Percentiles rank a stretch among this genome's conserved stretches.
These are phyloP conservation scores for Xanthoconium separans DNA, from an alignment of 1,284 basidiomycete genomes.

Conservation along the genomic window DNA sequence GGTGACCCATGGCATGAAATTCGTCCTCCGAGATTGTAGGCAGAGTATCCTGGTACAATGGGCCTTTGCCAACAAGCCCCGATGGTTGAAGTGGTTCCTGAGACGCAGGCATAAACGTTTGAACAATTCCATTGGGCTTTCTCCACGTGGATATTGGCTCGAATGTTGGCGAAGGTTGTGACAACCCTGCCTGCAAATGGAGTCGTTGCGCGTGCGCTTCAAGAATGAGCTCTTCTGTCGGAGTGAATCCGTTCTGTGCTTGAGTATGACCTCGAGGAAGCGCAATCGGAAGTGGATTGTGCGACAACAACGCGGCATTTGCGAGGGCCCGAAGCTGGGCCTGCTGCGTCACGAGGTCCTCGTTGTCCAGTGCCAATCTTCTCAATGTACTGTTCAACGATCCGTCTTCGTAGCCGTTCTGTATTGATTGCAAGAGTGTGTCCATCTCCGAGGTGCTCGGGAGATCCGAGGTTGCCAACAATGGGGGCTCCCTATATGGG, in stretches of 20 bases:
- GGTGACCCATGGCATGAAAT: slow-evolving; percentile 33
- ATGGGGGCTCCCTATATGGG: slow-evolving; percentile 15
- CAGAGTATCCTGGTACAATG: slow-evolving; percentile 20
- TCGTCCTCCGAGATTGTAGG: slow-evolving; percentile 39
- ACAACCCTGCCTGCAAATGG: slow-evolving; percentile 14
- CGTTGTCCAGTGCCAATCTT: slow-evolving; percentile 15
- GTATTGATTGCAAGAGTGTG: slow-evolving; percentile 27
- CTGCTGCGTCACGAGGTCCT: slow-evolving; percentile 22
- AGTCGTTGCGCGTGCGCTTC: slow-evolving; percentile 48
- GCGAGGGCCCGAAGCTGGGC: slow-evolving; percentile 26
- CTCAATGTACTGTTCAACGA: slow-evolving; percentile 12
- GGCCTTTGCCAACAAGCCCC: slow-evolving; percentile 3
- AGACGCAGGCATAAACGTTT: neutral
- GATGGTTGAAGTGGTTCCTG: neutral
- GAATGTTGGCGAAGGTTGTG: slow-evolving; percentile 7
- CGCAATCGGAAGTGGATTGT: slow-evolving; percentile 7
- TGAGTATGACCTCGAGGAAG: slow-evolving; percentile 33
- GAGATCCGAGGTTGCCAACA: slow-evolving; percentile 13
- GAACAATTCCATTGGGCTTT: slow-evolving; percentile 6
- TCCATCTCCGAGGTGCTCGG: slow-evolving; percentile 18
- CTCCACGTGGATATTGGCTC: slow-evolving; percentile 6
- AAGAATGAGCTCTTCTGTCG: slow-evolving; percentile 64
- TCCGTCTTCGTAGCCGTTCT: slow-evolving; percentile 20
- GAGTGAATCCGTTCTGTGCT: slow-evolving; percentile 60
- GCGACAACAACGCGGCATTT: slow-evolving; percentile 16